A percentile compares a stretch with the other conserved stretches of the same genome.
phyloP scores from a whole-genome alignment of 306 rosid genomes.

The Ceratonia siliqua region DNA sequence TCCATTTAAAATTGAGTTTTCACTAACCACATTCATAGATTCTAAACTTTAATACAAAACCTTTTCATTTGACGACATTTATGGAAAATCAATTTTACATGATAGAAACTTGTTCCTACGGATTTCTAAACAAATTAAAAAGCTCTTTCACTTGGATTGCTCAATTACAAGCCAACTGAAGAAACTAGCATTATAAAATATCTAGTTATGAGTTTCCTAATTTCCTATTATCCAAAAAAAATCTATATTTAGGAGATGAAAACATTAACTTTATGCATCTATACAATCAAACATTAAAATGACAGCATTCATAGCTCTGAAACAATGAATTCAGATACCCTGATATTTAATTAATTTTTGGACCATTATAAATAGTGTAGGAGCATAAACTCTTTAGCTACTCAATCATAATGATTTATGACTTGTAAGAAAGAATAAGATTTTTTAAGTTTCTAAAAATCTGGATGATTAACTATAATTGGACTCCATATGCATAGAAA shows the following conservation, averaged over 20 bases:
- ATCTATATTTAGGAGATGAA: not conserved
- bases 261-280: not conserved
- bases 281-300: not conserved
- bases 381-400: not conserved
- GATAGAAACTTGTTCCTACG: too few relatives aligned
- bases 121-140: not conserved
- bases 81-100: not conserved
- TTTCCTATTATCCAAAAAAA: not conserved
- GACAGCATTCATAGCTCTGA: not conserved
- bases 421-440: not conserved
- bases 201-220: not conserved
- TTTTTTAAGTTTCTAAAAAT: not conserved
- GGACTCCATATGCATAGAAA: not conserved
- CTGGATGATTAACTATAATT: not conserved
- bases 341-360: not conserved
- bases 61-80: not conserved
- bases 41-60: conserved; percentile 20
- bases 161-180: not conserved
- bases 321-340: not conserved
- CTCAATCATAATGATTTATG: not conserved
- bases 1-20: not conserved
- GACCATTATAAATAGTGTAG: not conserved
- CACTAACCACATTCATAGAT: not conserved
- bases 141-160: not conserved
- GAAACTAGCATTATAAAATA: not conserved